Percentiles rank a stretch among this genome's conserved stretches.
Conservation (phyloP, 805 yeast species). For the Ogataea nonfermentans region DNA sequence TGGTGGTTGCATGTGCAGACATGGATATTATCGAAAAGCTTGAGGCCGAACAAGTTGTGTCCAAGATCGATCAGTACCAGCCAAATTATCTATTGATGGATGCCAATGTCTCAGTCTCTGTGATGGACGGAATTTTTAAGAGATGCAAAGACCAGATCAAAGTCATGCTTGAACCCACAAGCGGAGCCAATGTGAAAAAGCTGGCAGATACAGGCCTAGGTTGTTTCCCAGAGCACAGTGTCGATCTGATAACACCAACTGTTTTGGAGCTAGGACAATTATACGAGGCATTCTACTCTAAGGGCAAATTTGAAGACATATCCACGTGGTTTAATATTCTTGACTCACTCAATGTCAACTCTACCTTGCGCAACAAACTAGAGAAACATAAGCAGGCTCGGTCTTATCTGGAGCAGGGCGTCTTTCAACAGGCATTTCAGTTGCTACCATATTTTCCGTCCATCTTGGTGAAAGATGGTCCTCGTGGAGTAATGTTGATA, state of each 20-base stretch:
- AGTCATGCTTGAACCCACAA: slow-evolving; percentile 74
- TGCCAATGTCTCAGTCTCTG: slow-evolving; percentile 56
- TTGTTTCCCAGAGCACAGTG: slow-evolving; percentile 47
- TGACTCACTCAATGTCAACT: slow-evolving; percentile 54
- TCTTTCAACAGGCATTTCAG: slow-evolving; percentile 65
- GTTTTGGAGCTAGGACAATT: slow-evolving; percentile 56
- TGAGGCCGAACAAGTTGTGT: slow-evolving; percentile 40
- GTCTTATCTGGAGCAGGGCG: slow-evolving; percentile 40
- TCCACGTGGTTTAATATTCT: slow-evolving; percentile 74
- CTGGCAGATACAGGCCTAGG: slow-evolving; percentile 38
- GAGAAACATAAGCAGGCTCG: slow-evolving; percentile 32
- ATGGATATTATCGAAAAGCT: slow-evolving; percentile 67
- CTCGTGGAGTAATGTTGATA: slow-evolving; percentile 54
- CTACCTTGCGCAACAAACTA: slow-evolving; percentile 45
- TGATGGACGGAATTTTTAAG: slow-evolving; percentile 39
- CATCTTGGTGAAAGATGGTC: slow-evolving; percentile 65
- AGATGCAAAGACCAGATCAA: slow-evolving; percentile 24
- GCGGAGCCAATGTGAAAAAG: slow-evolving; percentile 57
- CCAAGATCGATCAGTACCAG: slow-evolving; percentile 38
- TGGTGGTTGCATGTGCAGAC: slow-evolving; percentile 78
- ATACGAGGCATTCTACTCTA: slow-evolving; percentile 44
- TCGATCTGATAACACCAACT: slow-evolving; percentile 67
- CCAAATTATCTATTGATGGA: slow-evolving; percentile 62
- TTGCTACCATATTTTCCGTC: slow-evolving; percentile 73
- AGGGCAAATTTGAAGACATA: slow-evolving; percentile 45